Base-by-base conservation (phyloP, 2,329 filamentous ascomycete species). In the Elsinoe australis region DNA sequence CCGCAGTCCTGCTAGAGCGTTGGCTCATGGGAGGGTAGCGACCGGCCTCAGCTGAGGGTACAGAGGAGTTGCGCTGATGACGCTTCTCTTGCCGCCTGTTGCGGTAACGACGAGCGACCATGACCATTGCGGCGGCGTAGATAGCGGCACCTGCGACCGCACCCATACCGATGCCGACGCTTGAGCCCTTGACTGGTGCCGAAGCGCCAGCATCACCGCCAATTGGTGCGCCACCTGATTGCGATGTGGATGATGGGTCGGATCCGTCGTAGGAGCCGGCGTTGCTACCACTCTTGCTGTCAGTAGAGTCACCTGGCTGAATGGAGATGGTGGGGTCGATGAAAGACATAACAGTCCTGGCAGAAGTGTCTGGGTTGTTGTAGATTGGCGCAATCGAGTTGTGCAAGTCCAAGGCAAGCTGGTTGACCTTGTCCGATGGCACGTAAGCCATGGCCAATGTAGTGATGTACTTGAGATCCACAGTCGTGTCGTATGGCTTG, bases 91-190 rank as follows among this genome's bases (percentile, higher is more conserved):
- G 78, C 68, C 80, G 83, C 75, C 85, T 87, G 71, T 85, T 83
- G 74, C 89, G 87, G 76, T 95, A 95, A 52, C 89, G 79, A 53
- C 88, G 82, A 42, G 89, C 89, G 56, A 95, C 80, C 60, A 92
- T 82, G 71, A 95, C 90, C 89, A 95, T 95, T 64, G 87, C 88
- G 9, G 85, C 86, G 61, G 88, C 89, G 57, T 95, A 95, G n/a
- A 87, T 82, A 44, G 82, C 84, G 33, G 86, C 87, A 60, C 88
- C 82, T 34, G 78, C 77, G 24, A 89, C 79, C 19, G 86, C 83
- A 58, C 86, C 87, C 17, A 87, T 74, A 49, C 83, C 86, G 59
- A 95, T 85, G 60, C 68, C 78, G 54, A 71, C 78, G 59, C 71
- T 82, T 64, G 80, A 82, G 33, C 78, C 80, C 53, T 78, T 77